Evolutionary conservation across 306 rosid genomes (phyloP), one percentile per base, ranked within the genome.

Genomic region (Citrullus colocynthis): DNA sequence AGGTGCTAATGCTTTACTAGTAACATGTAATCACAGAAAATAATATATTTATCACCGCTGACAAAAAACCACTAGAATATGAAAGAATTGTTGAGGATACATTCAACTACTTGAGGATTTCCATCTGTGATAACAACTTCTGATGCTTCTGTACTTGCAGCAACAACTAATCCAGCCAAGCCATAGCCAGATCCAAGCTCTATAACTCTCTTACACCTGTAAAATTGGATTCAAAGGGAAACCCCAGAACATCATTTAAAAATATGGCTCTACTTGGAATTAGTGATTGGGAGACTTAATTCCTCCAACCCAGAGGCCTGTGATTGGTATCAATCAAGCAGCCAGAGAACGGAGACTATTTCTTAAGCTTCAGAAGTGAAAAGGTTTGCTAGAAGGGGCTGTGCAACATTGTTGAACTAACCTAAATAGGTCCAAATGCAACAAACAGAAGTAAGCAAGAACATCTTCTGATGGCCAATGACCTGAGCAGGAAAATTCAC

Each of bases 111-210:
- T 87, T 84, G 91, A 48, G 98, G 96, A 88, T 92, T 92, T 83
- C 98, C 98, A 80, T 92, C 97, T n/a, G 96, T 85, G 81, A 95
- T 92, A 58, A 88, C 87, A 78, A 92, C 93, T 85, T 95, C 93
- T 9, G 88, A 87, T 78, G 97, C 97, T 73, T 89, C 92, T 4
- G 91, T 88, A 81, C 80, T 82, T 80, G 96, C 89, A 80, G 96
- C 96, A 87, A 87, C 86, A 84, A 88, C 97, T 75, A 95, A 89
- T 81, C 91, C 97, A 59, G 93, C 97, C 86, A 95, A 88, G 73
- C 98, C 98, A 81, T 92, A 95, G 70, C 97, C 98, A 59, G 98
- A 86, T 70, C 98, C 98, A 79, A 95, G 96, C 83, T 95, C 98
- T 78, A 95, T 82, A 80, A 92, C 96, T 34, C 91, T 92, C 88